Evolutionary conservation across 2,329 filamentous ascomycete genomes (phyloP).

Genomic region (Blastomyces silverae): DNA sequence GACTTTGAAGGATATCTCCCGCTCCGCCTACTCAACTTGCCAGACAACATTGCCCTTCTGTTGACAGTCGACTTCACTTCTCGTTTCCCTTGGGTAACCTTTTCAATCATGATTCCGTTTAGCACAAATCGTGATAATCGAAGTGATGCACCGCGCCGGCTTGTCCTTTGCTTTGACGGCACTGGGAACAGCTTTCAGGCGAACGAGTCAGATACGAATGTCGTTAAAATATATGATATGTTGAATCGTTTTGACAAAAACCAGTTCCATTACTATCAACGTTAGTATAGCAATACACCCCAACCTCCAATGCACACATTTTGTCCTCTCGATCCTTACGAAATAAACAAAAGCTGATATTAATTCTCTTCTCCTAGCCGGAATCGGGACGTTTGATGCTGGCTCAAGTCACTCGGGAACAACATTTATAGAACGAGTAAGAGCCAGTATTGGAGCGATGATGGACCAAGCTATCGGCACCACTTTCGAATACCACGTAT

Average conservation of each 20-base stretch:
- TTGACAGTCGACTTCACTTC: not conserved
- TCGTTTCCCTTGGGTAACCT: slow-evolving; percentile 12
- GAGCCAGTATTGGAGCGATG: slow-evolving; percentile 17
- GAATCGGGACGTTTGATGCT: slow-evolving; percentile 22
- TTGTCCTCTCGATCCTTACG: not conserved
- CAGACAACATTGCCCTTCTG: not conserved
- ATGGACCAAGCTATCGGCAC: slow-evolving; percentile 22
- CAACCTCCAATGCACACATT: not conserved
- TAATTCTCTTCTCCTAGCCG: slow-evolving; percentile 17
- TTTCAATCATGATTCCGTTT: slow-evolving; percentile 7
- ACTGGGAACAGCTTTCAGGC: slow-evolving; percentile 29
- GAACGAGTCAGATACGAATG: slow-evolving; percentile 47
- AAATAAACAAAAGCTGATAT: not conserved
- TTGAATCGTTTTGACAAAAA: slow-evolving; percentile 33
- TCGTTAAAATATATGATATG: slow-evolving; percentile 45
- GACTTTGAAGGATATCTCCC: not conserved
- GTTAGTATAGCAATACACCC: slow-evolving; percentile 15
- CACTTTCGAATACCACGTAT: slow-evolving; percentile 48
- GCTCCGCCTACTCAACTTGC: not conserved
- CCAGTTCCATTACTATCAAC: slow-evolving; percentile 24
- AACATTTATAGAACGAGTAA: slow-evolving; percentile 17
- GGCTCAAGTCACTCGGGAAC: slow-evolving; percentile 16
- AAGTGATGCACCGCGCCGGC: slow-evolving; percentile 15
- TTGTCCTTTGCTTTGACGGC: slow-evolving; percentile 25
- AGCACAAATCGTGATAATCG: slow-evolving; percentile 3